Percentiles rank a stretch among this genome's conserved stretches.
These are phyloP conservation scores for Verticillium isaacii DNA, from an alignment of 2,329 filamentous ascomycete genomes.

Conservation along the genomic window DNA sequence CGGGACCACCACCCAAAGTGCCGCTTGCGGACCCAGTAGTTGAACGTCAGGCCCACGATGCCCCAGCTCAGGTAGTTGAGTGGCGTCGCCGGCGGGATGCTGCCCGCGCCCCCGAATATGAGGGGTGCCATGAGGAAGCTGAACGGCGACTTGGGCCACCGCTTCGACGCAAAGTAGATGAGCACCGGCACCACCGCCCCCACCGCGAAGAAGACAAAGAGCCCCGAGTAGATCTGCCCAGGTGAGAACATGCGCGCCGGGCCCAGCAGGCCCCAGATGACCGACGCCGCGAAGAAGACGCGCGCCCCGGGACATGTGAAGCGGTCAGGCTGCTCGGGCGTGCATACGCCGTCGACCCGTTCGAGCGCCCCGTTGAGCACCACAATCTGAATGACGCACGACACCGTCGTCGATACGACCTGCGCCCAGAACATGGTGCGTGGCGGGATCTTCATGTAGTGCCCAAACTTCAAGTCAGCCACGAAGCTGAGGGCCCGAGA, in stretches of 20 bases:
- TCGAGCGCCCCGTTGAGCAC: conserved; percentile 58
- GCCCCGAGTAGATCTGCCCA: conserved; percentile 55
- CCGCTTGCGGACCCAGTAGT: conserved; percentile 60
- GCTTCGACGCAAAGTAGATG: conserved; percentile 44
- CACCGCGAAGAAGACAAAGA: conserved; percentile 55
- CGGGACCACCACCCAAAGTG: conserved; percentile 68
- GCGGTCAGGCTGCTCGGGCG: conserved; percentile 47
- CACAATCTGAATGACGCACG: conserved; percentile 60
- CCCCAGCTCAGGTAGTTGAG: conserved; percentile 74
- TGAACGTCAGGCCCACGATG: conserved; percentile 65
- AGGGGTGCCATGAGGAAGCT: conserved; percentile 56
- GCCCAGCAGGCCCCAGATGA: conserved; percentile 65
- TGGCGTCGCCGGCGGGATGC: conserved; percentile 63
- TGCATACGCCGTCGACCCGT: conserved; percentile 62
- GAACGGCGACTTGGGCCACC: conserved; percentile 44
- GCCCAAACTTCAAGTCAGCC: conserved; percentile 64
- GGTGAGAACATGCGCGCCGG: conserved; percentile 60
- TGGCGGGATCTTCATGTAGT: conserved; percentile 70
- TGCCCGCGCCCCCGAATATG: conserved; percentile 55
- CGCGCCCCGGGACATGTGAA: conserved; percentile 61
- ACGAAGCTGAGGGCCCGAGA: conserved; percentile 61
- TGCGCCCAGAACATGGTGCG: conserved; percentile 63
- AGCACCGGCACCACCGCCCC: conserved; percentile 49
- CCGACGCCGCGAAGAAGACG: conserved; percentile 62
- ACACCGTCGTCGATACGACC: conserved; percentile 60